Evolutionary conservation across 441 rosid genomes (phyloP), one percentile per base, ranked within the genome.

Genomic region (Mallotus japonicus): DNA sequence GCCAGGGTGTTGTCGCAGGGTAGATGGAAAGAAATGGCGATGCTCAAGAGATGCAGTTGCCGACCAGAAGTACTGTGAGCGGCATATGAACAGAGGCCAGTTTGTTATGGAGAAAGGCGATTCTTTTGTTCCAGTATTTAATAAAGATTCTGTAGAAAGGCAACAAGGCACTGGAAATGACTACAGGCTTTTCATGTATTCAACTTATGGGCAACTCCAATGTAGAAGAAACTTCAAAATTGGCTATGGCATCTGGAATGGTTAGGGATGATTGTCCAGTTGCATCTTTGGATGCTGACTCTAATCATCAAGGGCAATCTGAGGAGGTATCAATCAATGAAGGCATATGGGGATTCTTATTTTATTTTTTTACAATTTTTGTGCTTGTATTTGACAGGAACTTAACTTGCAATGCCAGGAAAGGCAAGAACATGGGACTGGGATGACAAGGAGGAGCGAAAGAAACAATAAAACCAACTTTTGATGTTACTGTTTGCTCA

Each of bases 1-100:
- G 76, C 98, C 95, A 4, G 97, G 95, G 63, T 80, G 97, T 83
- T 94, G 98, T 72, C 87, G 98, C 13, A 82, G 98, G 77, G 92
- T 96, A 0, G 98, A 94, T 81, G 98, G 98, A 58, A 92, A 93
- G 90, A 93, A 92, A 85, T 92, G 98, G 97, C 88, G 96, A 75
- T 93, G 96, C 87, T 88, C 93, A 0, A 86, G 85, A 73, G 97
- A 94, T 55, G 98, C 94, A 7, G 95, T 90, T 76, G 86, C 92
- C 47, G 92, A 90, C 64, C 97, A 92, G 73, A 94, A 94, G 72
- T 94, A 94, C 73, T 94, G 97, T 56, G 97, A 92, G 72, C 82
- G 90, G 77, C 98, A 94, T 75, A 89, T 93, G 81, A 91, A 93
- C 77, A 85, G 97, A 77, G 98, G 98, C 77, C 96, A n/a, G n/a